Evolutionary conservation across 371 early-diverging fungal species (phyloP).

Genomic region (Batkoa obscura): DNA sequence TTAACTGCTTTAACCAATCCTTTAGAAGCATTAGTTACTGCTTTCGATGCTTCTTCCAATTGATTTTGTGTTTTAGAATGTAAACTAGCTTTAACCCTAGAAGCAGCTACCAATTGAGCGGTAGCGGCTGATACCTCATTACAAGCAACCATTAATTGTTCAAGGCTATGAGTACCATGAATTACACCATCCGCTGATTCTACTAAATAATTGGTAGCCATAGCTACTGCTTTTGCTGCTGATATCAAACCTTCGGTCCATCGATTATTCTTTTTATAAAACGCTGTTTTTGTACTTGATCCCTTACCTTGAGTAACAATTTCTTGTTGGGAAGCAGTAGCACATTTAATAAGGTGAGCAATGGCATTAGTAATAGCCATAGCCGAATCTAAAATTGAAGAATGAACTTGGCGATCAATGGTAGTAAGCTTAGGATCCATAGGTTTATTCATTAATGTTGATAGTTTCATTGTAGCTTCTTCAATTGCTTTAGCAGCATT

Average conservation of each 20-base stretch:
- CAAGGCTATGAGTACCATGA: conserved; percentile 70
- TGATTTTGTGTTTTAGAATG: conserved; percentile 80
- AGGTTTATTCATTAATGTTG: conserved; percentile 56
- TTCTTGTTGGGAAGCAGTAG: conserved; percentile 88
- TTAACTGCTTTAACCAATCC: conserved; percentile 82
- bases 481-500: conserved; percentile 82
- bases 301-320: conserved; percentile 88
- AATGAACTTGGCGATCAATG: conserved; percentile 70
- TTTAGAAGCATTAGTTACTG: conserved; percentile 79
- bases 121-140: conserved; percentile 91
- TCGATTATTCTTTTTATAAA: conserved; percentile 95
- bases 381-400: conserved; percentile 72
- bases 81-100: conserved; percentile 81
- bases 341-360: conserved; percentile 79
- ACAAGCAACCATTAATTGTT: conserved; percentile 88
- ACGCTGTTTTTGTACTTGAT: conserved; percentile 61
- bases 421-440: conserved; percentile 46
- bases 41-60: conserved; percentile 79
- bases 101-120: conserved; percentile 91
- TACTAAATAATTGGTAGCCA: conserved; percentile 76
- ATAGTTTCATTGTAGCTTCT: conserved; percentile 67
- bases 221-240: conserved; percentile 88
- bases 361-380: conserved; percentile 88
- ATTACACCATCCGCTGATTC: conserved; percentile 93
- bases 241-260: conserved; percentile 98